Conservation (phyloP, 2,329 filamentous ascomycete genomes). For the Alternaria sp. region DNA sequence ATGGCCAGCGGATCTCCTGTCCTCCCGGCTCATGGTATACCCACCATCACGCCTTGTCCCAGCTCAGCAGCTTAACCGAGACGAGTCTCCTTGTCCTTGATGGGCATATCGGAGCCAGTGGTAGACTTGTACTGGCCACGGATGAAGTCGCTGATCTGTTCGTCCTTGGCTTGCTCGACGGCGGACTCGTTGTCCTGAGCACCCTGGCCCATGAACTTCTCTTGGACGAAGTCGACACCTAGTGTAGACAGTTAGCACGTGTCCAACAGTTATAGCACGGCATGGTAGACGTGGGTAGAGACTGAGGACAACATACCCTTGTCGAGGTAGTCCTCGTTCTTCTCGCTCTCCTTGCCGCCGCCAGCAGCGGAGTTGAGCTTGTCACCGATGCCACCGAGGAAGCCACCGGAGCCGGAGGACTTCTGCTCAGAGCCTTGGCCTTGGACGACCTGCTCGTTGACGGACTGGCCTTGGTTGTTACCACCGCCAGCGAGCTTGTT, state of each 20-base stretch:
- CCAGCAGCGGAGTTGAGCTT: constrained; percentile 76
- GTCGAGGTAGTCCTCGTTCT: constrained; percentile 83
- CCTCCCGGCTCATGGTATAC: constrained; percentile 7
- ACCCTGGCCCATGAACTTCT: constrained; percentile 74
- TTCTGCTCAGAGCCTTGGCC: constrained; percentile 40
- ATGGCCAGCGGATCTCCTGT: constrained; percentile 21
- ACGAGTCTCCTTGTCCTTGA: constrained; percentile 70
- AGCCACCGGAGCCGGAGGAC: constrained; percentile 48
- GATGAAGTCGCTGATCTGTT: constrained; percentile 76
- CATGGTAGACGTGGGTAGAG: background rate
- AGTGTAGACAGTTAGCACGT: constrained; percentile 6
- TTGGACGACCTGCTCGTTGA: constrained; percentile 39
- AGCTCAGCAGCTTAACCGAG: constrained; percentile 18
- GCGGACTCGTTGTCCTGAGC: constrained; percentile 65
- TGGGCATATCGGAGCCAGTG: constrained; percentile 72
- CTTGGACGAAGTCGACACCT: constrained; percentile 81
- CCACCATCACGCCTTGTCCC: background rate
- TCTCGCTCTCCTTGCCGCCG: constrained; percentile 75
- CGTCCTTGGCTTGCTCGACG: constrained; percentile 82
- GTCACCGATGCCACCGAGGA: constrained; percentile 67
- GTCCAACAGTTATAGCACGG: background rate
- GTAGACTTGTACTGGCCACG: constrained; percentile 71
- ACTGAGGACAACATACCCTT: constrained; percentile 64
- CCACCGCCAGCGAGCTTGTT: constrained; percentile 54
- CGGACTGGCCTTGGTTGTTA: constrained; percentile 37